Evolutionary conservation across 2,329 filamentous ascomycete species (phyloP), one percentile per base, ranked within the genome.

Genomic region (Nigrospora oryzae): DNA sequence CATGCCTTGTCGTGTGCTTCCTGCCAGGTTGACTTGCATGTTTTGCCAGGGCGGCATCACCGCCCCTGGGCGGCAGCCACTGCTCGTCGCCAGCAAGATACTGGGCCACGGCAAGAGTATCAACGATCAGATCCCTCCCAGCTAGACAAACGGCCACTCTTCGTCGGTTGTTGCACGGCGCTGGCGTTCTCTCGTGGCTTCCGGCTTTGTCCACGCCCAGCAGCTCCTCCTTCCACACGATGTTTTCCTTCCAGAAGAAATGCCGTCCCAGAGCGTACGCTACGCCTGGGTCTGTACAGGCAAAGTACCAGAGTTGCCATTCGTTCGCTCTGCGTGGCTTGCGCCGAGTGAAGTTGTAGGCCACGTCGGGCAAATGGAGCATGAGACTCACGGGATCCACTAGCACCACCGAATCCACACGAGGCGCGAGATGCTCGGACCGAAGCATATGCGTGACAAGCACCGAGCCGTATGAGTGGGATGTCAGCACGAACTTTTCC

Each of bases 191-290:
- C 49, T 39, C 48, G 36, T 37, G 36, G 19, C 44, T 38, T 28
- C 30, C 34, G 15, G 47, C 43, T 16, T 44, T 47, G 0, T 38
- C 47, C 11, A 45, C 36, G 40, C 59, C 55, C 44, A 72, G 50
- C 38, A 86, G 59, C 49, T 85, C 79, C 40, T 86, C 79, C 52
- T 77, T 79, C 83, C 84, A 88, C 8, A 85, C 63, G 35, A 84
- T 77, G 50, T 83, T 86, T 52, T 86, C 73, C 23, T 70, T 70
- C 84, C 84, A 88, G 62, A 85, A 86, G 63, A 88, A 86, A 53
- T 81, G 73, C 3, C 83, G 67, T 0, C 74, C 76, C 1, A 88
- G 65, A 11, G 77, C 79, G 45, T 83, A 73, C 11, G 83, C 75
- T 2, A 85, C 79, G 2, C 80, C 80, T 28, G 80, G 77, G 52